Conservation (phyloP, 1,139 yeast genomes). For the Arxiozyma slooffiae region DNA sequence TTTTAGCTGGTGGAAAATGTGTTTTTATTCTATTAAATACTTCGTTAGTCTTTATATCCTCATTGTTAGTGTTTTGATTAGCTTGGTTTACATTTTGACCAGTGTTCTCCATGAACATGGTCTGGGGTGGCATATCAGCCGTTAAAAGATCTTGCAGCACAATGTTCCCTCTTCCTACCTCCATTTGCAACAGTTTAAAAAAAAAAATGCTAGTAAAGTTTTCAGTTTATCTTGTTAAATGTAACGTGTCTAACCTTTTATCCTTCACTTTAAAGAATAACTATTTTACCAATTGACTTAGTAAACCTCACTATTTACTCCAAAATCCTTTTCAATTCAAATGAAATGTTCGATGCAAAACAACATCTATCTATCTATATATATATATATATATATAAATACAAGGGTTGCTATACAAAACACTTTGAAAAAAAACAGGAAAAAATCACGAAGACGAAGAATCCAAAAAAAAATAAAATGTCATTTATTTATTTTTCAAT, state of each 20-base stretch:
- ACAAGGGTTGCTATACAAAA: no score
- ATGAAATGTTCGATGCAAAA: no score
- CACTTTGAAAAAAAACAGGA: no score
- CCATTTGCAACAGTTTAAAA: neutral
- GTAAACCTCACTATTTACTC: neutral
- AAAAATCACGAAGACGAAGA: no score
- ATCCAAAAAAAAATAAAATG: no score
- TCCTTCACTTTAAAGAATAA: neutral
- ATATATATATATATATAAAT: no score
- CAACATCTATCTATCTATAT: no score
- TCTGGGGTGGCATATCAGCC: conserved; percentile 1
- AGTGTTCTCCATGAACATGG: neutral
- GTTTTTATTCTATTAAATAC: conserved; percentile 51
- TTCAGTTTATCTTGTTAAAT: neutral
- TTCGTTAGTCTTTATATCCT: conserved; percentile 15
- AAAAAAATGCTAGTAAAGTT: neutral
- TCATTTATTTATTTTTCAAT: no score
- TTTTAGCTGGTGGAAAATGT: conserved; percentile 94
- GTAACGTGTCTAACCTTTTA: neutral
- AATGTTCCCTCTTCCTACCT: conserved; percentile 5
- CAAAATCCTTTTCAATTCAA: neutral
- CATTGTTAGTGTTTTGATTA: neutral
- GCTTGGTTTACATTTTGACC: neutral
- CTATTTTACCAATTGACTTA: neutral
- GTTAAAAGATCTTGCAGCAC: conserved; percentile 1